Evolutionary conservation across 2,329 filamentous ascomycete genomes (phyloP).

Genomic region (Apiospora sp.): DNA sequence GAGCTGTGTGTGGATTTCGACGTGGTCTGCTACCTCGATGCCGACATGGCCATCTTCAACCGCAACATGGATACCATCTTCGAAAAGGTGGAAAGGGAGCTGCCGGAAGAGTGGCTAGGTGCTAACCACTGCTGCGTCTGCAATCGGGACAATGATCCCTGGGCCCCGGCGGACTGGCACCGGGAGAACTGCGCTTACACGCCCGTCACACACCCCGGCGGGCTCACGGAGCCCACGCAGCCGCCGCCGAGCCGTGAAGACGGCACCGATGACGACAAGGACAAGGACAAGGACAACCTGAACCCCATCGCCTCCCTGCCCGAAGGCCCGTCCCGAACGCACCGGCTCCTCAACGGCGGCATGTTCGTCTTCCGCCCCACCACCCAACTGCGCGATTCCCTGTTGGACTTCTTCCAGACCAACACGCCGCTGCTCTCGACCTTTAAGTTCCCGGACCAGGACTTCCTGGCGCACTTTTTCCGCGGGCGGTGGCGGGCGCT

Average conservation of each 20-base stretch:
- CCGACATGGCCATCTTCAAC: conserved; percentile 56
- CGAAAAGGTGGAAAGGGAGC: conserved; percentile 35
- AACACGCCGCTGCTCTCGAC: conserved; percentile 47
- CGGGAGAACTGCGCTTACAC: conserved; percentile 58
- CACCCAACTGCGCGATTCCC: conserved; percentile 45
- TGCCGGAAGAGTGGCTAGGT: conserved; percentile 52
- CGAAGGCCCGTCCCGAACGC: conserved; percentile 42
- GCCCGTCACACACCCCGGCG: conserved; percentile 45
- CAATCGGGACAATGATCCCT: conserved; percentile 57
- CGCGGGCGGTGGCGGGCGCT: conserved; percentile 50
- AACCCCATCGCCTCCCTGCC: not conserved
- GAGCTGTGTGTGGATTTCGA: conserved; percentile 47
- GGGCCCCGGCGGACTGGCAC: conserved; percentile 58
- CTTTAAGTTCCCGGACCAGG: conserved; percentile 61
- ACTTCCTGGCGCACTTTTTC: conserved; percentile 60
- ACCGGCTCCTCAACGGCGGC: conserved; percentile 58
- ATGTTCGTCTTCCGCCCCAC: conserved; percentile 59
- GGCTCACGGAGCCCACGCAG: conserved; percentile 45
- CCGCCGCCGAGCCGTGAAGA: conserved; percentile 31
- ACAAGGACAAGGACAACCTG: no score
- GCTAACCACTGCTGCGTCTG: conserved; percentile 61
- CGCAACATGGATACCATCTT: conserved; percentile 55
- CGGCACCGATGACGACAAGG: not conserved
- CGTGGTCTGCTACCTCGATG: conserved; percentile 58
- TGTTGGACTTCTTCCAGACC: conserved; percentile 49